These are phyloP conservation scores for Yamagishiella unicocca DNA, from an alignment of 139 green algal species.

Conservation along the genomic window DNA sequence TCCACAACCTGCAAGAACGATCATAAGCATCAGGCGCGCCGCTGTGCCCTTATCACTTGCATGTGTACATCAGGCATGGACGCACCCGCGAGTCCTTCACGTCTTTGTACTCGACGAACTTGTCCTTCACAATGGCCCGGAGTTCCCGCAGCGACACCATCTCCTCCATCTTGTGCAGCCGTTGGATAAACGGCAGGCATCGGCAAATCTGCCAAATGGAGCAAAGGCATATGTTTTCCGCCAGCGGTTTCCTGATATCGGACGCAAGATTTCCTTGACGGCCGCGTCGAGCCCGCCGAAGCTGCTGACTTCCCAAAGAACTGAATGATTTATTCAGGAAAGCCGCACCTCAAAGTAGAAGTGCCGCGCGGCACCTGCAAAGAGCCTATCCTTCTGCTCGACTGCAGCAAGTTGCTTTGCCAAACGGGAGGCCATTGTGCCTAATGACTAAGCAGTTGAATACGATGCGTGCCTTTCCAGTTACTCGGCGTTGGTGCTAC, in stretches of 20 bases:
- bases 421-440: conserved; percentile 54
- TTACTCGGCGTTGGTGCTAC: no score
- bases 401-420: conserved; percentile 35
- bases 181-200: conserved; percentile 72
- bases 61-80: no score
- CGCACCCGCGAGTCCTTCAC: conserved; percentile 72
- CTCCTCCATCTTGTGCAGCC: conserved; percentile 66
- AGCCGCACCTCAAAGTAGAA: conserved; percentile 63
- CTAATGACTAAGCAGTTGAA: no score
- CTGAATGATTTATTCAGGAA: not conserved
- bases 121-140: conserved; percentile 64
- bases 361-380: conserved; percentile 56
- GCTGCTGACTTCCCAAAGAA: not conserved
- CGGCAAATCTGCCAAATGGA: conserved; percentile 60
- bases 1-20: conserved; percentile 74
- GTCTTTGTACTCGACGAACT: conserved; percentile 68
- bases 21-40: not conserved
- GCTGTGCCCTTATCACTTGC: no score
- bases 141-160: conserved; percentile 62
- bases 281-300: not conserved
- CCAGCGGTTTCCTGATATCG: not conserved
- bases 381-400: conserved; percentile 43
- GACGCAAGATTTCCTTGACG: not conserved
- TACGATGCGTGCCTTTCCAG: no score
- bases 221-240: not conserved